phyloP scores from a whole-genome alignment of 2,329 filamentous ascomycete species.

The Ophiobolus disseminans region DNA sequence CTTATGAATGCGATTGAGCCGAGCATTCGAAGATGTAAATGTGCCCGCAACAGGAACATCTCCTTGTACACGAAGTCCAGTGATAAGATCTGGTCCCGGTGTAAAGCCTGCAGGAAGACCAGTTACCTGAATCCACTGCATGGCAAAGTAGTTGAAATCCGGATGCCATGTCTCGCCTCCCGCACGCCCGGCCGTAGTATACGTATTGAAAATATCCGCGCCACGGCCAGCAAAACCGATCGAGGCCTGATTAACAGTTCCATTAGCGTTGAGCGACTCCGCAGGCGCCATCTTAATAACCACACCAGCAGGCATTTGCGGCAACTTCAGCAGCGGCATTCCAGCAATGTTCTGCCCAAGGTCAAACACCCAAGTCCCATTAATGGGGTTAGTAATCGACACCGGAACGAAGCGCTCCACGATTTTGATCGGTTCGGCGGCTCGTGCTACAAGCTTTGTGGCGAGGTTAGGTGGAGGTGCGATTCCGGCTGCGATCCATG shows the following conservation, averaged over 20 bases:
- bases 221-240: not conserved
- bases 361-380: slow-evolving; percentile 4
- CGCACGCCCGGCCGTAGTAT: slow-evolving; percentile 1
- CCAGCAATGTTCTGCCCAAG: slow-evolving; percentile 1
- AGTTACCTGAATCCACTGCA: slow-evolving; percentile 2
- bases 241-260: slow-evolving; percentile 1
- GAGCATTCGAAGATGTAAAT: slow-evolving; percentile 2
- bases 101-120: not conserved
- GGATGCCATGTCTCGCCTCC: slow-evolving; percentile 2
- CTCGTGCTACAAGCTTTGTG: not conserved
- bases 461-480: slow-evolving; percentile 3
- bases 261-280: slow-evolving; percentile 1
- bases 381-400: not conserved
- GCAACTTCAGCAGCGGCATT: not conserved
- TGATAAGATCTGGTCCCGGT: not conserved
- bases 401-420: not conserved
- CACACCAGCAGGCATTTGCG: slow-evolving; percentile 3
- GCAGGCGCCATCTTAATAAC: not conserved
- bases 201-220: slow-evolving; percentile 4
- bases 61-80: slow-evolving; percentile 2
- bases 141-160: slow-evolving; percentile 4
- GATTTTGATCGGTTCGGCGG: not conserved
- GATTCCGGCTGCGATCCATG: not conserved
- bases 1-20: not conserved
- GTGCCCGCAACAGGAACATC: not conserved